Base-by-base conservation (phyloP, 768 basidiomycete genomes). In the Lentinus tigrinus region DNA sequence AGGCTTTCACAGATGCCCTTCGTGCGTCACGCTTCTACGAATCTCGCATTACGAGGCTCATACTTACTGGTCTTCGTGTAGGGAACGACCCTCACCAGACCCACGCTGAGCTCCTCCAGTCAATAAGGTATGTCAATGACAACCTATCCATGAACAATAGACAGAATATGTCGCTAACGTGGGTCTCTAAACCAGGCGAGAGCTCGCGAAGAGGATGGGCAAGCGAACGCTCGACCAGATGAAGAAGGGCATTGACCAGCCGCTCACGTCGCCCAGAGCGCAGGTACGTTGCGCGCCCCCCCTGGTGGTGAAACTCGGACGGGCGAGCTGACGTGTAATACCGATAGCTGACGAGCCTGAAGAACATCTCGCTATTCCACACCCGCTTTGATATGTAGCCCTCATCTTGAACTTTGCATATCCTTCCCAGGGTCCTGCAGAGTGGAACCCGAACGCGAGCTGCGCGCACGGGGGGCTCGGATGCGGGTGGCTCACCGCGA, bases 1-100 rank as follows among this genome's bases (percentile, higher is more conserved):
- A 65, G 64, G 58, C 61, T 5, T 53, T 65, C 23, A 54, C 44
- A 11, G 37, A 49, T 11, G 50, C 54, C 16, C 48, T 64, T 5
- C 43, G 58, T 59, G 38, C 47, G 58, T 49, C 1, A 11, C 31
- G 9, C 13, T 21, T n/a, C 14, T 19, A 10, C 28, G 28, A 28
- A 8, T 4, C 4, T 50, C 5, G 4, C 14, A 6, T 21, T 26
- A 10, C 5, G 1, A 17, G 23, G 1, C 13, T 17, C n/a, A 38
- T 17, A 21, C 11, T 34, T 34, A 16, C 36, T 19, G 11, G 2
- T 2, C 2, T 7, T n/a, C 1, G 9, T 6, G 3, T 13, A 59
- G 58, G 58, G 23, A 27, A 47, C 21, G 24, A 52, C 27, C 60
- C 60, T 1, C 14, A 34, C 3, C 54, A 50, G 37, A 61, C 48